Conservation (phyloP, 2,329 filamentous ascomycete genomes). For the Teratosphaeria gauchensis region DNA sequence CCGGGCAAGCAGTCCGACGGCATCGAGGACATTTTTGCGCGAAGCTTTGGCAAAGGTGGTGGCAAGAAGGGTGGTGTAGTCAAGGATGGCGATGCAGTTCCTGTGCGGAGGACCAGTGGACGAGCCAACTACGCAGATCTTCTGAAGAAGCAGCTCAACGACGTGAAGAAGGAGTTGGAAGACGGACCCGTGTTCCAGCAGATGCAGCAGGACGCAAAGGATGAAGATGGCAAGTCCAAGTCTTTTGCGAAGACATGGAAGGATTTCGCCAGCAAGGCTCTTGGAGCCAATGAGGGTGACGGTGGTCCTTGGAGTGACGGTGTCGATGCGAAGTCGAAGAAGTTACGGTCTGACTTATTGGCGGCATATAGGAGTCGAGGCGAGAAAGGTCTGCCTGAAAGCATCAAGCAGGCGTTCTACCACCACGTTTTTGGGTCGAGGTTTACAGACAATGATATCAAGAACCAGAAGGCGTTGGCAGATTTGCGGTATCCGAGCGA, state of each 20-base stretch:
- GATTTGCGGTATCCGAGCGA: constrained; percentile 83
- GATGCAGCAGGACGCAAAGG: constrained; percentile 14
- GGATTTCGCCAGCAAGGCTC: constrained; percentile 8
- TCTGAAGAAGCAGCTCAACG: constrained; percentile 14
- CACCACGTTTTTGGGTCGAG: constrained; percentile 50
- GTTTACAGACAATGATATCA: constrained; percentile 48
- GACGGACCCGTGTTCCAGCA: constrained; percentile 23
- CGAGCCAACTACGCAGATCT: constrained; percentile 9
- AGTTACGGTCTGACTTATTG: constrained; percentile 8
- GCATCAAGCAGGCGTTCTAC: constrained; percentile 58
- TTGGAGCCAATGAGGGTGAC: not conserved
- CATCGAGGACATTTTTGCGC: constrained; percentile 5
- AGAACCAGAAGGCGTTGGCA: constrained; percentile 56
- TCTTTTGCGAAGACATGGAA: constrained; percentile 19
- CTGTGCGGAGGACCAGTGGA: not conserved
- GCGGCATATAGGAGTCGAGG: constrained; percentile 12
- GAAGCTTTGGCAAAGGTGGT: no score
- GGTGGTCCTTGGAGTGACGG: not conserved
- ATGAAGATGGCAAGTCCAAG: constrained; percentile 6
- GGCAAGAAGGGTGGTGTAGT: no score
- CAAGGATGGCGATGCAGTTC: not conserved
- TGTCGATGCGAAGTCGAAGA: not conserved
- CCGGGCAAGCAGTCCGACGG: not conserved
- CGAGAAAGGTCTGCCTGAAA: constrained; percentile 18
- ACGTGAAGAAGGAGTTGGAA: constrained; percentile 20